phyloP scores from a whole-genome alignment of 139 green algal genomes.

The Nannochloris sp. region DNA sequence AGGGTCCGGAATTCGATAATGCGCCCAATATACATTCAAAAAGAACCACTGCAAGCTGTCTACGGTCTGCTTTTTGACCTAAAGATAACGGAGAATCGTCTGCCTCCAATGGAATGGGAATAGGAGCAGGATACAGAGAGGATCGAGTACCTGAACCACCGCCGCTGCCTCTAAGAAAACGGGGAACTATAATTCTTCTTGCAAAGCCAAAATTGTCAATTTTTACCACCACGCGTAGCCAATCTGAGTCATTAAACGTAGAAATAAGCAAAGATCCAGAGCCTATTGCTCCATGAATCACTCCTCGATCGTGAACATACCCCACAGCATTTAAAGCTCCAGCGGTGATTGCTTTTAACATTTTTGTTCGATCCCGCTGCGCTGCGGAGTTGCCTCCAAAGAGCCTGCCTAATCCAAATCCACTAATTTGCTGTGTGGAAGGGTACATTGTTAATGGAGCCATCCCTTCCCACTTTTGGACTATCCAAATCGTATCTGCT shows the following conservation, averaged over 20 bases:
- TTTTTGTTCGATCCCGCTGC: conserved; percentile 13
- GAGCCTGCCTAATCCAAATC: conserved; percentile 17
- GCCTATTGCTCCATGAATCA: conserved; percentile 64
- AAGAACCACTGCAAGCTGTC: conserved; percentile 18
- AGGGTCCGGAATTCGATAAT: background rate
- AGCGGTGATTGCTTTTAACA: conserved; percentile 33
- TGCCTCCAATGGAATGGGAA: background rate
- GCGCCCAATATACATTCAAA: conserved; percentile 24
- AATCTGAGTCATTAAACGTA: conserved; percentile 42
- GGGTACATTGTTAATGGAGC: conserved; percentile 56
- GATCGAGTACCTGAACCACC: background rate
- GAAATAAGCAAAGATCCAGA: conserved; percentile 55
- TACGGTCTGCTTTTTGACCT: conserved; percentile 12
- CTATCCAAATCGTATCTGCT: conserved; percentile 56
- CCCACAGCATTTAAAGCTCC: conserved; percentile 45
- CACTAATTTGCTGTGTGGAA: conserved; percentile 24
- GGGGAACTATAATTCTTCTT: background rate
- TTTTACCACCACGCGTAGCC: conserved; percentile 49
- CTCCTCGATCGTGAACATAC: conserved; percentile 44
- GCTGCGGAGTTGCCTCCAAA: conserved; percentile 20
- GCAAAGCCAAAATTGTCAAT: conserved; percentile 78
- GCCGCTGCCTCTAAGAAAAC: background rate
- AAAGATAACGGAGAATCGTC: conserved; percentile 32
- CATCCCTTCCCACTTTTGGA: conserved; percentile 61
- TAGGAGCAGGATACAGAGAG: background rate